Conservation (phyloP, 2,329 filamentous ascomycete species). For the Ophiostoma perfectum region DNA sequence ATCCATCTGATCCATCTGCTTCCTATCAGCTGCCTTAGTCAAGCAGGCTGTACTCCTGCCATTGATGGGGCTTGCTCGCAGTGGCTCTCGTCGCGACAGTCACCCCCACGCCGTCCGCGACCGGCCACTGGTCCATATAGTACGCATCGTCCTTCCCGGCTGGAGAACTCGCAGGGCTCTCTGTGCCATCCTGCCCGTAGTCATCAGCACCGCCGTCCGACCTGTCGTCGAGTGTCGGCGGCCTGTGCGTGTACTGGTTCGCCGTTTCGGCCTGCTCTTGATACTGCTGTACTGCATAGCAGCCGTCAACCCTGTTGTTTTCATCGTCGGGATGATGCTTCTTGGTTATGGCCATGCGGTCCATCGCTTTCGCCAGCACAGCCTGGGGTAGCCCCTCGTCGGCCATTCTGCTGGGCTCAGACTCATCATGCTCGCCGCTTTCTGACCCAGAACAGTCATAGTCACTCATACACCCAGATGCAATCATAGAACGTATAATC, state of each 20-base stretch:
- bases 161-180: no score
- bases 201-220: no score
- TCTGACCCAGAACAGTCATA: background rate
- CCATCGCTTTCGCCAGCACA: background rate
- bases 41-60: background rate
- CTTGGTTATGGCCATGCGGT: no score
- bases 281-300: no score
- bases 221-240: no score
- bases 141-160: background rate
- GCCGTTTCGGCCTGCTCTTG: no score
- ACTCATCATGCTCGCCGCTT: background rate
- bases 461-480: background rate
- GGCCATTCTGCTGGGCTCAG: no score
- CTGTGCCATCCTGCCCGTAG: no score
- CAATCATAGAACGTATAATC: background rate
- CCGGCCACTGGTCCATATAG: background rate
- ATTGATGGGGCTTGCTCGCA: background rate
- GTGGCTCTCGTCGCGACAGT: background rate
- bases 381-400: background rate
- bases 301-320: no score
- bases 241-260: no score
- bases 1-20: no score
- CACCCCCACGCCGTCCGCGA: background rate
- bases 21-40: background rate
- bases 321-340: no score